phyloP scores from a whole-genome alignment of 148 eudicot species.

The Fagopyrum tataricum region DNA sequence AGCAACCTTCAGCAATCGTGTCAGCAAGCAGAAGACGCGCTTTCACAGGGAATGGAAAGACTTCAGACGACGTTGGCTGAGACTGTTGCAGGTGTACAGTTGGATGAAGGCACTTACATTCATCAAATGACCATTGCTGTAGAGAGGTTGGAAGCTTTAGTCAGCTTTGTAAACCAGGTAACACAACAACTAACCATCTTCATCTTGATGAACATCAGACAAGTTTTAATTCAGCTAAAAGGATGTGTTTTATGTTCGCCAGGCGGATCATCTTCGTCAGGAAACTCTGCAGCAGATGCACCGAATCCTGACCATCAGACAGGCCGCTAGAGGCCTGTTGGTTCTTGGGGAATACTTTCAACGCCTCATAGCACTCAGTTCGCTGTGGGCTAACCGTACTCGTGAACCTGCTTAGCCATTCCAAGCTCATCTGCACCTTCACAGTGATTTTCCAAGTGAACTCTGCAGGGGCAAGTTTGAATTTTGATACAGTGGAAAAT shows the following conservation, averaged over 20 bases:
- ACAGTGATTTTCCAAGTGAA: neutral
- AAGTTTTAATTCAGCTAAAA: neutral
- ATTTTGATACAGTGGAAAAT: neutral
- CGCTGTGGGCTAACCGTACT: conserved; percentile 3
- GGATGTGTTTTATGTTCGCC: neutral
- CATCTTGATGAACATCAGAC: too few relatives aligned
- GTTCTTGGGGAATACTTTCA: conserved; percentile 12
- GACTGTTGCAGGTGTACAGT: neutral
- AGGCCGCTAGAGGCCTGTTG: conserved; percentile 2
- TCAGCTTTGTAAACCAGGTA: conserved; percentile 14
- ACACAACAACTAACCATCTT: too few relatives aligned
- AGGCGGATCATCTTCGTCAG: conserved; percentile 13
- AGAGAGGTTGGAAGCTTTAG: conserved; percentile 11
- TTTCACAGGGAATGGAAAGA: conserved; percentile 25
- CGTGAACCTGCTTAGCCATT: neutral
- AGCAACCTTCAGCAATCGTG: conserved; percentile 15
- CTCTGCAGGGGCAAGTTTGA: conserved; percentile 2
- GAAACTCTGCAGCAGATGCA: conserved; percentile 11
- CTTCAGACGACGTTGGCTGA: conserved; percentile 52
- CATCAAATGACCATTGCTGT: neutral
- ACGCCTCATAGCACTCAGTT: conserved; percentile 14
- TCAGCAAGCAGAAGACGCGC: conserved; percentile 19
- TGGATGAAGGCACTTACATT: neutral
- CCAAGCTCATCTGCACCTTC: conserved; percentile 1
- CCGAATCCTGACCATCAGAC: conserved; percentile 7